These are phyloP conservation scores for Ophiostoma himal-ulmi DNA, from an alignment of 2,329 filamentous ascomycete species.

Conservation along the genomic window DNA sequence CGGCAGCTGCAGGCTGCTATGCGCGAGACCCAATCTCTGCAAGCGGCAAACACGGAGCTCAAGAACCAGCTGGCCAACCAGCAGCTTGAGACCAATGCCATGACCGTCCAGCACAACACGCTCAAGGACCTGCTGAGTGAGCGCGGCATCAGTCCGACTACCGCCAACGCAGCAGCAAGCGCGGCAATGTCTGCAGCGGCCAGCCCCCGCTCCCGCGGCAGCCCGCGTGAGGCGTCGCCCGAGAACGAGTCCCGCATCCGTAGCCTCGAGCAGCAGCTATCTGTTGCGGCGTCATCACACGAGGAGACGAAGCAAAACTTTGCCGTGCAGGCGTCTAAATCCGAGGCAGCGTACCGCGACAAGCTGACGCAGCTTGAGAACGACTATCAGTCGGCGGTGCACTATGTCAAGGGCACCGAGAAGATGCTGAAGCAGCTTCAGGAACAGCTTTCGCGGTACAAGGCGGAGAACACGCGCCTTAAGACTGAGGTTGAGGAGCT, in stretches of 20 bases:
- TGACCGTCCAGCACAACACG: conserved; percentile 85
- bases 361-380: conserved; percentile 91
- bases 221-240: conserved; percentile 70
- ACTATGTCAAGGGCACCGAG: conserved; percentile 96
- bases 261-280: conserved; percentile 84
- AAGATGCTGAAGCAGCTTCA: conserved; percentile 99
- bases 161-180: conserved; percentile 37
- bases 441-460: conserved; percentile 90
- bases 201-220: conserved; percentile 66
- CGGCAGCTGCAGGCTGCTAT: conserved; percentile 82
- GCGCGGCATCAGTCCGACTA: conserved; percentile 74
- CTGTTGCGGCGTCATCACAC: conserved; percentile 68
- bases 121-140: conserved; percentile 89
- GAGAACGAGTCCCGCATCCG: conserved; percentile 62
- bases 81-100: conserved; percentile 88
- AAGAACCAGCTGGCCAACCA: conserved; percentile 77
- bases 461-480: conserved; percentile 74
- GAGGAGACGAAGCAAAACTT: conserved; percentile 77
- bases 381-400: conserved; percentile 95
- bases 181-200: conserved; percentile 32
- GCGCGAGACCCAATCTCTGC: conserved; percentile 75
- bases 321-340: conserved; percentile 74
- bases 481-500: conserved; percentile 72
- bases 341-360: conserved; percentile 84
- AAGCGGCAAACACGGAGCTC: conserved; percentile 73